Percentiles rank a stretch among this genome's conserved stretches.
phyloP scores from a whole-genome alignment of 2,329 filamentous ascomycete species.

The Cordyceps pruinosa region DNA sequence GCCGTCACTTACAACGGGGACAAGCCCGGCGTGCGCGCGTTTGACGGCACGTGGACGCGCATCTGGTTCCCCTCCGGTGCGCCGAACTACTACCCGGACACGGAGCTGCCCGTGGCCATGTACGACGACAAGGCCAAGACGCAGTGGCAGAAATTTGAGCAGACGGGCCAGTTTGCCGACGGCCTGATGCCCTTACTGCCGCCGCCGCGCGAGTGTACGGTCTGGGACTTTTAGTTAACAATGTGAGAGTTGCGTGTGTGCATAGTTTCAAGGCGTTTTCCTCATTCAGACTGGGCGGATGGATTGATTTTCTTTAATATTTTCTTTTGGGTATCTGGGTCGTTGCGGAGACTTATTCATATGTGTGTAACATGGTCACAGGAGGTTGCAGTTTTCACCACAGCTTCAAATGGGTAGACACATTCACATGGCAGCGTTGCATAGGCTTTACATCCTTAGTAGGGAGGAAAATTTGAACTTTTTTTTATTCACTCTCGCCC shows the following conservation, averaged over 20 bases:
- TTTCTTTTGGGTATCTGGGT: background rate
- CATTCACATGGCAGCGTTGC: background rate
- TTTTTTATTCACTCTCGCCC: background rate
- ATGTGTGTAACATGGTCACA: background rate
- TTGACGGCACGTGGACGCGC: conserved; percentile 51
- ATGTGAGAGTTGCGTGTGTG: background rate
- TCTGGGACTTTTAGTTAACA: conserved; percentile 57
- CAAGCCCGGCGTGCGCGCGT: conserved; percentile 42
- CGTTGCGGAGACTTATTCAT: background rate
- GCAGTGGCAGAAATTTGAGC: conserved; percentile 58
- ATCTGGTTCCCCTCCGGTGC: conserved; percentile 71
- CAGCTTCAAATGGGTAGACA: background rate
- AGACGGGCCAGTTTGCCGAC: conserved; percentile 61
- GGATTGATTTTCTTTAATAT: background rate
- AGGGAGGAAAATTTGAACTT: background rate
- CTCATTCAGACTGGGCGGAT: background rate
- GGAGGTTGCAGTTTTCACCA: background rate
- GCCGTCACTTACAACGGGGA: conserved; percentile 49
- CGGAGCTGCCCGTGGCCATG: conserved; percentile 48
- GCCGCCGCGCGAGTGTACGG: conserved; percentile 68
- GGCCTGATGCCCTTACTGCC: conserved; percentile 70
- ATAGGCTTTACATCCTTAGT: background rate
- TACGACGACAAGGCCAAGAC: conserved; percentile 56
- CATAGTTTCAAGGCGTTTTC: background rate
- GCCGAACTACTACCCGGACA: conserved; percentile 55